Evolutionary conservation across 768 basidiomycete species (phyloP), one percentile per base, ranked within the genome.

Genomic region (Tubosaeta brunneosetosa): DNA sequence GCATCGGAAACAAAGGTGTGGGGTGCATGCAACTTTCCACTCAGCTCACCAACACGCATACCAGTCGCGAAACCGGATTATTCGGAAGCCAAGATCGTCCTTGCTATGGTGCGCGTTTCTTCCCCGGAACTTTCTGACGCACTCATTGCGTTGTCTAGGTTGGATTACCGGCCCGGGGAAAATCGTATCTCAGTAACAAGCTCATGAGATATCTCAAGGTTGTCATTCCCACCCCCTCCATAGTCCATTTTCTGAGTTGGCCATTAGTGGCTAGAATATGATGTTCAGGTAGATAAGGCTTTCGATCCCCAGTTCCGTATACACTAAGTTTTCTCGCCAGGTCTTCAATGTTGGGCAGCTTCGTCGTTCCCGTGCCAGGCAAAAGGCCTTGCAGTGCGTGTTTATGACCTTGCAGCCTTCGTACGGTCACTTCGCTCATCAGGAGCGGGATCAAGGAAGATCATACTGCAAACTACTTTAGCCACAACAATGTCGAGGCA

Each of bases 321-420:
- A 17, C 11, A 42, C 55, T 54, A 26, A 57, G 13, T 29, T 42
- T 36, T 25, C 44, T 46, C 46, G 2, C 40, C 47, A 94, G 89
- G 97, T 98, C 6, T 98, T 98, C 77, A 98, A 99, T 65, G 97
- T 98, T 27, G 97, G 95, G 6, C 95, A 98, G 68, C 74, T 97
- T 22, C 81, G 94, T 51, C 82, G 94, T 27, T 87, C 88, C 1
- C 83, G 94, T 57, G 95, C 95, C 14, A 81, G 75, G 53, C 84
- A 89, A 64, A 83, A 79, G 66, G 88, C 86, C n/a, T 75, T 85
- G 62, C 81, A 84, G 87, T 91, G 55, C 4, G 69, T 61, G 52
- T 63, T 37, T 1, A 12, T 22, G 42, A n/a, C 16, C 37, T 13
- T 49, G 47, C 17, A 25, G 19, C 11, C 33, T 47, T 49, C 37